Percentiles rank a stretch among this genome's conserved stretches.
Conservation (phyloP, 106 monocot species). For the Acanthochlamys bracteata region DNA sequence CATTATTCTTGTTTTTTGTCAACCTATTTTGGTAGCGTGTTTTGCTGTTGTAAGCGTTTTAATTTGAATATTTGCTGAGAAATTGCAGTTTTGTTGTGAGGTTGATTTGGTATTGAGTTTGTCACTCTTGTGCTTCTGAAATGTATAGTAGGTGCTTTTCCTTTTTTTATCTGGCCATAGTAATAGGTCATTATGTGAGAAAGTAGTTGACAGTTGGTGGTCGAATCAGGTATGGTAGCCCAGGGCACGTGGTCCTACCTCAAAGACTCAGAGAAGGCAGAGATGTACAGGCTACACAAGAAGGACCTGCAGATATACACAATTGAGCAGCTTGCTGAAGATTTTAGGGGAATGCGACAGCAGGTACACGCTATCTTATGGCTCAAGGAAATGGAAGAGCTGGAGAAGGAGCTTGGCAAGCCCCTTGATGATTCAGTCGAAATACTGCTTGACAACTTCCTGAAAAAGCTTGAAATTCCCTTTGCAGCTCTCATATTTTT, state of each 20-base stretch:
- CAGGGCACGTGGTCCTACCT: conserved; percentile 61
- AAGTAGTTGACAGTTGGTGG: no score
- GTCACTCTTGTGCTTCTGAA: no score
- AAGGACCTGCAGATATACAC: conserved; percentile 65
- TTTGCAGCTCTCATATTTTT: neutral
- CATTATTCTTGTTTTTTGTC: no score
- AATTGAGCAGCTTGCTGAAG: conserved; percentile 81
- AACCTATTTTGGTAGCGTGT: no score
- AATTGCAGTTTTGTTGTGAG: no score
- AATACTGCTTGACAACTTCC: conserved; percentile 71
- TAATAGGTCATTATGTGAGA: neutral
- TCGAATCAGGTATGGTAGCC: conserved; percentile 68
- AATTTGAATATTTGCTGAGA: no score
- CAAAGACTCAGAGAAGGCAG: conserved; percentile 89
- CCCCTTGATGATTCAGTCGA: conserved; percentile 82
- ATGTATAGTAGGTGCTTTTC: no score
- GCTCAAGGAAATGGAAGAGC: conserved; percentile 96
- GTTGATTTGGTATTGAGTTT: no score
- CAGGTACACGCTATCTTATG: conserved; percentile 85
- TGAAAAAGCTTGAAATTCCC: neutral
- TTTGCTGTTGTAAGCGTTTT: no score
- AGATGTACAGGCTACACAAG: conserved; percentile 89
- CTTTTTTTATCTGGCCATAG: neutral
- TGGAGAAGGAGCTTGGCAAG: conserved; percentile 72
- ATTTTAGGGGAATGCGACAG: conserved; percentile 82